Conservation (phyloP, 1,284 basidiomycete genomes). For the Heliocybe sulcata region DNA sequence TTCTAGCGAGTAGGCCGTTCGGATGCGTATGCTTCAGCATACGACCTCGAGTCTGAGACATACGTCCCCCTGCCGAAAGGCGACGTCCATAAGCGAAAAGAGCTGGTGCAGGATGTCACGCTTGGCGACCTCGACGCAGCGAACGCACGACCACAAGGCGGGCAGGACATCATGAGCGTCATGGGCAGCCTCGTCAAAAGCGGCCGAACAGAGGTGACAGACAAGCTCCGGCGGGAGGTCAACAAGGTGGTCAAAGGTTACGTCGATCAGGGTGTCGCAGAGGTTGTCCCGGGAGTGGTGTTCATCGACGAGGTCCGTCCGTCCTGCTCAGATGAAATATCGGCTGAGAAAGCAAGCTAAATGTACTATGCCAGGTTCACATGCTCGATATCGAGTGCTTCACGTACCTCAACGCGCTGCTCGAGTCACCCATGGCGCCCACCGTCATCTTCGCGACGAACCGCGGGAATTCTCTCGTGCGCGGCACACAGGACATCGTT, state of each 20-base stretch:
- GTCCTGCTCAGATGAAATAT: background rate
- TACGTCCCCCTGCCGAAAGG: conserved; percentile 98
- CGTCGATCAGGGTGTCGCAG: conserved; percentile 97
- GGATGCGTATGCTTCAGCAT: conserved; percentile 98
- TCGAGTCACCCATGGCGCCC: conserved; percentile 95
- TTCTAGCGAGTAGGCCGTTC: conserved; percentile 87
- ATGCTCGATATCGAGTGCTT: conserved; percentile 99
- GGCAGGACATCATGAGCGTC: conserved; percentile 98
- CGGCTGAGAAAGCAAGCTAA: background rate
- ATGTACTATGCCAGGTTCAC: conserved; percentile 65
- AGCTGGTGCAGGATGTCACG: conserved; percentile 96
- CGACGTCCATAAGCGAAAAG: conserved; percentile 96
- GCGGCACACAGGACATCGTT: conserved; percentile 89
- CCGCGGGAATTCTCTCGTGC: conserved; percentile 85
- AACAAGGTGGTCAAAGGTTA: conserved; percentile 99
- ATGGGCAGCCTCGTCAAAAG: conserved; percentile 97
- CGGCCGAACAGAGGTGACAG: conserved; percentile 92
- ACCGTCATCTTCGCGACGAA: conserved; percentile 98
- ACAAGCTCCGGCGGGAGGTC: conserved; percentile 92
- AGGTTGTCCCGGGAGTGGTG: conserved; percentile 94
- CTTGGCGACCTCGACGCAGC: conserved; percentile 96
- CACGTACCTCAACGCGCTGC: conserved; percentile 93
- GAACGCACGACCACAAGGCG: conserved; percentile 88
- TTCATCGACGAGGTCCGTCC: conserved; percentile 92
- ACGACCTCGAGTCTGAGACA: conserved; percentile 96